Evolutionary conservation across 805 yeast species (phyloP).

Genomic region (Kurtzmaniella fragi): DNA sequence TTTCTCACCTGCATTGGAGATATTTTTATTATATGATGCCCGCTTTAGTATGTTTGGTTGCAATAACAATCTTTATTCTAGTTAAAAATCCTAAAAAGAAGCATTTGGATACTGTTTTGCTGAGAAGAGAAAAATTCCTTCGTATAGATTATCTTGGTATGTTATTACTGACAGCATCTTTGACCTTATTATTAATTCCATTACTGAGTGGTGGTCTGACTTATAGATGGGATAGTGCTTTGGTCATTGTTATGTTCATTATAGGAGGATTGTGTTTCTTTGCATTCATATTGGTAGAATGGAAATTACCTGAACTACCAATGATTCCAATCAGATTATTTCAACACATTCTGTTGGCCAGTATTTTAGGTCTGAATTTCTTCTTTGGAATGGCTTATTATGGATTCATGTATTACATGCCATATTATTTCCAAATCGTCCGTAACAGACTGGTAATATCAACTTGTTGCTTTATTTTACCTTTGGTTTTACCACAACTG

Average conservation of each 20-base stretch:
- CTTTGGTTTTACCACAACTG: constrained; percentile 42
- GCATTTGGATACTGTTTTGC: constrained; percentile 18
- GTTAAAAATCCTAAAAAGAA: constrained; percentile 27
- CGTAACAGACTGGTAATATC: constrained; percentile 33
- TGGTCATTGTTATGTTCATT: constrained; percentile 30
- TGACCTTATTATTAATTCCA: constrained; percentile 50
- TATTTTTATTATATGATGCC: constrained; percentile 46
- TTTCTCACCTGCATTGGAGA: constrained; percentile 44
- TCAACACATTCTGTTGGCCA: constrained; percentile 26
- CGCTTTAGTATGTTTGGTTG: constrained; percentile 32
- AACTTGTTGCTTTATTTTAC: constrained; percentile 38
- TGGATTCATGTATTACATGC: constrained; percentile 43
- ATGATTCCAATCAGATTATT: constrained; percentile 49
- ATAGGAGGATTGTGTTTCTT: constrained; percentile 31
- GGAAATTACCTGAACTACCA: constrained; percentile 45
- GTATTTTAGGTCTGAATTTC: constrained; percentile 30
- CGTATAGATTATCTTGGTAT: constrained; percentile 53
- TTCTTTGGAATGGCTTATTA: constrained; percentile 47
- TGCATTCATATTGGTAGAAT: constrained; percentile 46
- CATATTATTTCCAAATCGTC: constrained; percentile 45
- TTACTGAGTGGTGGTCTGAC: constrained; percentile 58
- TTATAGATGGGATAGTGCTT: constrained; percentile 47
- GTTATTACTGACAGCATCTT: constrained; percentile 41
- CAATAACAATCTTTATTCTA: constrained; percentile 20
- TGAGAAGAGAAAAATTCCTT: constrained; percentile 32